These are phyloP conservation scores for Fomitopsis serialis DNA, from an alignment of 768 basidiomycete genomes.

Conservation along the genomic window DNA sequence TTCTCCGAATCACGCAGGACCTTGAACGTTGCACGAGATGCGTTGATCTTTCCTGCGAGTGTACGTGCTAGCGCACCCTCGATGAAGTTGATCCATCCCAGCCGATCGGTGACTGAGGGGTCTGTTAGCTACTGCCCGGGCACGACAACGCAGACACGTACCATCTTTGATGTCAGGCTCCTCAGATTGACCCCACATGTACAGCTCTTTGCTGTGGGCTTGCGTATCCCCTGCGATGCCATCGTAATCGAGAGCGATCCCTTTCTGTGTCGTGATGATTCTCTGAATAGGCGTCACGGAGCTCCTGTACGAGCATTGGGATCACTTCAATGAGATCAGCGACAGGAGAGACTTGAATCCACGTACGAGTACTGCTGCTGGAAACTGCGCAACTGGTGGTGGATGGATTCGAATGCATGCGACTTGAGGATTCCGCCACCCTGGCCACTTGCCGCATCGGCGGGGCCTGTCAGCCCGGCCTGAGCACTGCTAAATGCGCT, in stretches of 20 bases:
- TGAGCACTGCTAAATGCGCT: conserved; percentile 48
- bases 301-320: conserved; percentile 29
- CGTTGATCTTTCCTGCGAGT: conserved; percentile 57
- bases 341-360: too few relatives aligned
- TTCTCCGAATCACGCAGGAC: conserved; percentile 67
- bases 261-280: conserved; percentile 75
- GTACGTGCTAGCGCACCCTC: conserved; percentile 61
- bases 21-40: conserved; percentile 64
- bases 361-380: conserved; percentile 72
- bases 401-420: conserved; percentile 50
- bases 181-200: conserved; percentile 77
- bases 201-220: conserved; percentile 77
- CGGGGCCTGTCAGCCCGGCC: conserved; percentile 27
- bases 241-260: conserved; percentile 72
- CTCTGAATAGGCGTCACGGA: conserved; percentile 65
- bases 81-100: conserved; percentile 78
- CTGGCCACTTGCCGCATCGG: neutral
- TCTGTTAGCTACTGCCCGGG: neutral
- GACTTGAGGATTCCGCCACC: conserved; percentile 16
- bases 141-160: conserved; percentile 21
- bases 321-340: too few relatives aligned
- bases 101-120: conserved; percentile 65
- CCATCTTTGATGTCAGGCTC: conserved; percentile 73
- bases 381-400: conserved; percentile 66
- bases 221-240: conserved; percentile 60